Base-by-base conservation (phyloP, 2,329 filamentous ascomycete genomes). In the Sporothrix schenckii region DNA sequence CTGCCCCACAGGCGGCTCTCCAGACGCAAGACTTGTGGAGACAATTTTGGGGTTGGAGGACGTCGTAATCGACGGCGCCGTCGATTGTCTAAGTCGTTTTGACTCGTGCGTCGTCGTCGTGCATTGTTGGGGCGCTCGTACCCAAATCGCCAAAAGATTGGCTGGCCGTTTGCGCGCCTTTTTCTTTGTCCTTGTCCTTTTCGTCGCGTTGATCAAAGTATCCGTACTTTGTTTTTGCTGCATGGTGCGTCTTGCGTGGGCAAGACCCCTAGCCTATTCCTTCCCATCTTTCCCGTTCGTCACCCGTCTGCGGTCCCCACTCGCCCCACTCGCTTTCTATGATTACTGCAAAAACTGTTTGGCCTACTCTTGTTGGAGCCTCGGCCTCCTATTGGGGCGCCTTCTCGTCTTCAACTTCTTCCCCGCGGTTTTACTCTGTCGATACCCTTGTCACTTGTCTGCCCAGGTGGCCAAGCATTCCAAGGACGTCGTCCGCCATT, bases 131-230 rank as follows among this genome's bases (percentile, higher is more conserved):
- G 34, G 56, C 34, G 53, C 53, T 56, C n/a, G 56, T 60, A 21
- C 10, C 4, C n/a, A 11, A 41, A 1, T 9, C 10, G n/a, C 21
- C 13, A 30, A 24, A 41, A 34, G 14, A 44, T 13, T 60, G 14
- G 19, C 56, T 61, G 34, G 56, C 56, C 30, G 56, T 60, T 41
- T 60, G 30, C 16, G 19, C 54, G 56, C 56, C 34, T 60, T 60
- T 5, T 60, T 1, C 30, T 60, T 41, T 10, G 14, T 49, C 5
- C 41, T 47, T 10, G 41, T 16, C 41, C 13, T 47, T 16, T 16
- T 47, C 41, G 41, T 47, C 41, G 3, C 4, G 3, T 47, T 10
- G 41, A 34, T 60, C 2, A 30, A 30, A 30, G 27, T 30, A 30
- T 44, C 24, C 24, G 24, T 24, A 24, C 13, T 11, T 13, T 44